Percentiles rank a stretch among this genome's conserved stretches.
These are phyloP conservation scores for Leccinum broughii DNA, from an alignment of 768 basidiomycete species.

Conservation along the genomic window DNA sequence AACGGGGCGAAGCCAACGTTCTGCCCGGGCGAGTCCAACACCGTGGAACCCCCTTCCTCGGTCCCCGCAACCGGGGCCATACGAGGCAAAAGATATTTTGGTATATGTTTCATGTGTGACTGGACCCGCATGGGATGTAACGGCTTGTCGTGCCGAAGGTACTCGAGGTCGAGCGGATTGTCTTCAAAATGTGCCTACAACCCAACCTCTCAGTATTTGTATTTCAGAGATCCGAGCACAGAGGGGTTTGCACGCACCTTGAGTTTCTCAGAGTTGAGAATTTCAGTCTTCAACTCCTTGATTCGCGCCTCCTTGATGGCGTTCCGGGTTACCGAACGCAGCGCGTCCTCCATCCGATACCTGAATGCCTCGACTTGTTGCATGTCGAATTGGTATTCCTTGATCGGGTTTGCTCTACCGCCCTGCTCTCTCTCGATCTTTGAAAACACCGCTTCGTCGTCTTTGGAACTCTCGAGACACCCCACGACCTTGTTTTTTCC, in stretches of 20 bases:
- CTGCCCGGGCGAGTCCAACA: constrained; percentile 17
- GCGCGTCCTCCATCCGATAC: constrained; percentile 96
- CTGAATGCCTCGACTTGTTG: constrained; percentile 96
- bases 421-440: constrained; percentile 78
- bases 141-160: constrained; percentile 91
- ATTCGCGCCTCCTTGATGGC: constrained; percentile 88
- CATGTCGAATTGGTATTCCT: constrained; percentile 94
- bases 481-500: constrained; percentile 77
- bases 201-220: constrained; percentile 2
- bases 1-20: constrained; percentile 71
- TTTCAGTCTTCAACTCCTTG: constrained; percentile 91
- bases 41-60: constrained; percentile 26
- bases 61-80: constrained; percentile 50
- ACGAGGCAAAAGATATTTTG: constrained; percentile 86
- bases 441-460: constrained; percentile 63
- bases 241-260: constrained; percentile 57
- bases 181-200: constrained; percentile 94
- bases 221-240: background rate
- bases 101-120: constrained; percentile 94
- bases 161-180: constrained; percentile 91
- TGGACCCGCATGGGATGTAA: constrained; percentile 88
- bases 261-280: constrained; percentile 93
- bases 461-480: constrained; percentile 62
- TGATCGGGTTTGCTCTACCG: constrained; percentile 53
- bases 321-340: constrained; percentile 83